Conservation (phyloP, 2,329 filamentous ascomycete genomes). For the Aspergillus chevalieri region DNA sequence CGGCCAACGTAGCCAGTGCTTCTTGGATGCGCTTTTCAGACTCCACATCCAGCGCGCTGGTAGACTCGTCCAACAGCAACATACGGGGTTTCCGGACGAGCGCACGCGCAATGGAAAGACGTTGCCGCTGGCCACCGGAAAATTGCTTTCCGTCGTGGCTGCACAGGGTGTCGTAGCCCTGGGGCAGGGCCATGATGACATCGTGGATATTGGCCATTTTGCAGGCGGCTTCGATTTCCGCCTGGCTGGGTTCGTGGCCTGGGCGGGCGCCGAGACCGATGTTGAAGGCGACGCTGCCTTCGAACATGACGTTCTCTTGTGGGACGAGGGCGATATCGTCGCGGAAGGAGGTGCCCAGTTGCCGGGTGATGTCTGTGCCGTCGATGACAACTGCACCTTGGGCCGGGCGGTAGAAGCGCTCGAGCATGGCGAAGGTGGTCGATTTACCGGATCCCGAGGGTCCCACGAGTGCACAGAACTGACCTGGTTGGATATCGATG, state of each 20-base stretch:
- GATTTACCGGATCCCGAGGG: conserved; percentile 63
- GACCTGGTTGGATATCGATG: conserved; percentile 52
- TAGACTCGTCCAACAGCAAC: conserved; percentile 57
- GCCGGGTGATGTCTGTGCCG: conserved; percentile 41
- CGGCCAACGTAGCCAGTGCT: conserved; percentile 28
- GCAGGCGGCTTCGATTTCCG: conserved; percentile 62
- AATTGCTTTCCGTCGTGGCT: conserved; percentile 51
- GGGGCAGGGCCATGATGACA: conserved; percentile 55
- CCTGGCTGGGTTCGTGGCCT: conserved; percentile 49
- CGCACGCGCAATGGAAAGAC: conserved; percentile 54
- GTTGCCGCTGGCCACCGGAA: conserved; percentile 54
- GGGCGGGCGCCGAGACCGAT: conserved; percentile 45
- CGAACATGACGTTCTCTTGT: conserved; percentile 44
- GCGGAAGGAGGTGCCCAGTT: conserved; percentile 34
- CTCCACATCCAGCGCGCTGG: conserved; percentile 53
- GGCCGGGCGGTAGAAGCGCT: conserved; percentile 50
- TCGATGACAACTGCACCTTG: conserved; percentile 50
- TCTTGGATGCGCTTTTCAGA: conserved; percentile 45
- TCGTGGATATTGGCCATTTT: conserved; percentile 65
- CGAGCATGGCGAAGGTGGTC: conserved; percentile 53
- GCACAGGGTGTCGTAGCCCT: conserved; percentile 59
- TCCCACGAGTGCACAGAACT: conserved; percentile 60
- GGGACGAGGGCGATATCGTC: conserved; percentile 43
- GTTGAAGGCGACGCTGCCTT: conserved; percentile 45
- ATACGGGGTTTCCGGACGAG: conserved; percentile 50